Evolutionary conservation across 345 rosid species (phyloP).

Genomic region (Trapa incisa): DNA sequence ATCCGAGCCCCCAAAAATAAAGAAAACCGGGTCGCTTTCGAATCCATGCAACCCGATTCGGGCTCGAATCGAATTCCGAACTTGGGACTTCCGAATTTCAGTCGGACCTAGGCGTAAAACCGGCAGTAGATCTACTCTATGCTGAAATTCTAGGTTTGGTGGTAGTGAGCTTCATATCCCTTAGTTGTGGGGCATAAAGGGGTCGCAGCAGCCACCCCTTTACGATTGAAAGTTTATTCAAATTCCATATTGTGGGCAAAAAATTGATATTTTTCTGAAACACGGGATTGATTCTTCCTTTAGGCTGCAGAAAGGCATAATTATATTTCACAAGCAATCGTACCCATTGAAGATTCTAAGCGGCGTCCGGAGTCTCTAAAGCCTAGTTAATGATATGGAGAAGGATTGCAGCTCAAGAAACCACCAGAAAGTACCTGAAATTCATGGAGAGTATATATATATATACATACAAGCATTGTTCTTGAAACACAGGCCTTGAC

Average conservation of each 20-base stretch:
- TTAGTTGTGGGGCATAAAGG: neutral
- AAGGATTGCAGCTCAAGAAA: slow-evolving; percentile 5
- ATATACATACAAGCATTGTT: neutral
- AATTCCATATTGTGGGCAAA: neutral
- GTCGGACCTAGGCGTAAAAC: no score
- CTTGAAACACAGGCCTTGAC: neutral
- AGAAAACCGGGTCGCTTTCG: no score
- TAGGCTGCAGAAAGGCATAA: slow-evolving; percentile 17
- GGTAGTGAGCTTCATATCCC: no score
- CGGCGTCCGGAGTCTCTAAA: neutral
- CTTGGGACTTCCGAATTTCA: no score
- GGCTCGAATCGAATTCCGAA: no score
- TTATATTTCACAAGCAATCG: slow-evolving; percentile 7
- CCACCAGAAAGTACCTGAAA: neutral
- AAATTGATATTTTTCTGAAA: neutral
- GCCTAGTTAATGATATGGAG: slow-evolving; percentile 4
- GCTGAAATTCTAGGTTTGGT: no score
- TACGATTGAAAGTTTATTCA: neutral
- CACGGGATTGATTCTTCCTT: slow-evolving; percentile 20
- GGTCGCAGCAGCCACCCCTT: neutral
- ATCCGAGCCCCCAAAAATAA: no score
- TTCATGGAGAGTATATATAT: neutral
- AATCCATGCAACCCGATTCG: no score
- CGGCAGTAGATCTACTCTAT: no score
- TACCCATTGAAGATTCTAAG: slow-evolving; percentile 8